Evolutionary conservation across 106 monocot genomes (phyloP).

Genomic region (Acorus gramineus): DNA sequence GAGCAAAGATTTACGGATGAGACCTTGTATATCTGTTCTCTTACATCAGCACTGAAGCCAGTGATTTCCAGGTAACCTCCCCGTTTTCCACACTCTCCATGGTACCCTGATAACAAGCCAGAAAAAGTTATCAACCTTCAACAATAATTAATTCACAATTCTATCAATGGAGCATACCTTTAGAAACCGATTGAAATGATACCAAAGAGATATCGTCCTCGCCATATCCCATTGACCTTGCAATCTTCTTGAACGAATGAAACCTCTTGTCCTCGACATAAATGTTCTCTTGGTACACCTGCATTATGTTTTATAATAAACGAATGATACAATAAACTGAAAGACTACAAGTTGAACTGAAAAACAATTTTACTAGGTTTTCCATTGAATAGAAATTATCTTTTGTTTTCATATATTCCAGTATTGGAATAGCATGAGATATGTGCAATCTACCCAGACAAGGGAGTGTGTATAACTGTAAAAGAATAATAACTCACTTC

Average conservation of each 20-base stretch:
- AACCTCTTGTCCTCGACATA: constrained; percentile 14
- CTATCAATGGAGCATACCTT: constrained; percentile 1
- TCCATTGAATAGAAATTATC: too few species aligned
- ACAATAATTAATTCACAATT: background rate
- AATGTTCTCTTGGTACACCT: constrained; percentile 20
- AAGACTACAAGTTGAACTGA: too few species aligned
- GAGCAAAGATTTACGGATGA: constrained; percentile 12
- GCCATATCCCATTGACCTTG: constrained; percentile 16
- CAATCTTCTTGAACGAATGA: constrained; percentile 12
- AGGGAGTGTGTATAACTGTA: too few species aligned
- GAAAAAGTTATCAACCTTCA: background rate
- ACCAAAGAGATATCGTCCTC: constrained; percentile 9
- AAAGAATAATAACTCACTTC: constrained; percentile 37
- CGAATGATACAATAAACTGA: too few species aligned
- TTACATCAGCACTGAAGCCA: constrained; percentile 10
- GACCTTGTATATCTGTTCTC: constrained; percentile 16
- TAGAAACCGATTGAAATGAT: constrained; percentile 13
- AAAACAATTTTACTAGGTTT: too few species aligned
- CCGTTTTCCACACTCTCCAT: constrained; percentile 11
- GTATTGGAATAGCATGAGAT: too few species aligned
- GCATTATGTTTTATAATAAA: background rate
- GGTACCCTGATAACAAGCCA: constrained; percentile 1
- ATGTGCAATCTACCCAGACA: too few species aligned
- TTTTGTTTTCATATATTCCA: too few species aligned
- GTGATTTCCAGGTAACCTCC: constrained; percentile 18